Percentiles rank a stretch among this genome's conserved stretches.
Evolutionary conservation across 169 alveolate species (phyloP).

Genomic region (Plasmodium gonderi): DNA sequence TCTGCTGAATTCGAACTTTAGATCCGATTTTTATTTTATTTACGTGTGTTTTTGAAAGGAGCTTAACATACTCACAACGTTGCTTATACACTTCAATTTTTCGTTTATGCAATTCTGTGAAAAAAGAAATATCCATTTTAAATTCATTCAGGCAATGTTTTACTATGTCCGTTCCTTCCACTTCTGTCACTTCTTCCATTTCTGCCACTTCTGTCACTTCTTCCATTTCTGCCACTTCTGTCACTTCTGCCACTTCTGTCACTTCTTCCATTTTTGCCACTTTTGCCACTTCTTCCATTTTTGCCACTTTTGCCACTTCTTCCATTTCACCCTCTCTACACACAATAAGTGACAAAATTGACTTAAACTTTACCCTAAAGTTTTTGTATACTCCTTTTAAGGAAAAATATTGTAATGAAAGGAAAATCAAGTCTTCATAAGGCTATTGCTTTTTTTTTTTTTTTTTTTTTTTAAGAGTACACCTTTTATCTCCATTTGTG

Average conservation of each 20-base stretch:
- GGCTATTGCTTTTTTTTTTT: no score
- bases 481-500: no score
- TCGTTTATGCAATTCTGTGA: slow-evolving; percentile 25
- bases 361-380: background rate
- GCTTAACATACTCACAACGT: slow-evolving; percentile 35
- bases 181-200: background rate
- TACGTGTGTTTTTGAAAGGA: slow-evolving; percentile 14
- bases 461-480: no score
- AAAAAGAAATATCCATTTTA: slow-evolving; percentile 66
- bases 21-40: slow-evolving; percentile 15
- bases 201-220: background rate
- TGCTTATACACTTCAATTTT: slow-evolving; percentile 36
- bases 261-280: background rate
- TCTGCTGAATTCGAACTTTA: background rate
- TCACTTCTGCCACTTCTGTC: background rate
- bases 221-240: background rate
- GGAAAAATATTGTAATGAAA: background rate
- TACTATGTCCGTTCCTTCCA: background rate
- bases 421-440: no score
- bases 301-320: background rate
- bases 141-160: slow-evolving; percentile 40
- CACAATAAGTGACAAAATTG: background rate
- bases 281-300: background rate
- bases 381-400: background rate
- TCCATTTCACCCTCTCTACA: background rate